phyloP scores from a whole-genome alignment of 345 rosid genomes.

The Theobroma cacao region DNA sequence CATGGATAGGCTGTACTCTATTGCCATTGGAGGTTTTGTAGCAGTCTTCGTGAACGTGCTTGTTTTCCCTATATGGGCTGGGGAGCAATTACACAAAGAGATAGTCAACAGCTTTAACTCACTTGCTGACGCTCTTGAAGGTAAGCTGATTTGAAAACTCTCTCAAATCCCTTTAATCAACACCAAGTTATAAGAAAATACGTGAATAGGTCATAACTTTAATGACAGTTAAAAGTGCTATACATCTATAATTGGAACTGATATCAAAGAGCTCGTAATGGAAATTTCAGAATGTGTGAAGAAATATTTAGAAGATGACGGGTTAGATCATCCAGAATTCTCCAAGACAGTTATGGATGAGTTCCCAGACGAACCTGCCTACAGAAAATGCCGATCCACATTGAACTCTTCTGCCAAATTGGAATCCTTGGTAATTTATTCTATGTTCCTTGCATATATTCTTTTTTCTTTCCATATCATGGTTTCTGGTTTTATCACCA shows the following conservation, averaged over 20 bases:
- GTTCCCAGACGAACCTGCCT: constrained; percentile 65
- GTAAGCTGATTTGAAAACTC: constrained; percentile 18
- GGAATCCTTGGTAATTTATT: constrained; percentile 44
- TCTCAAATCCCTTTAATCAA: neutral
- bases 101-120: constrained; percentile 46
- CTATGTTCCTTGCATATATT: neutral
- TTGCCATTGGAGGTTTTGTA: constrained; percentile 61
- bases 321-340: constrained; percentile 49
- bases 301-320: constrained; percentile 56
- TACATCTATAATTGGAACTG: neutral
- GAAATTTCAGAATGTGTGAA: constrained; percentile 54
- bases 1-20: constrained; percentile 63
- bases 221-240: neutral
- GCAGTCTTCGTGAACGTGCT: constrained; percentile 63
- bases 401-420: constrained; percentile 53
- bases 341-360: constrained; percentile 54
- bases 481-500: neutral
- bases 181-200: neutral
- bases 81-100: constrained; percentile 59
- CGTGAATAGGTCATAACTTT: neutral
- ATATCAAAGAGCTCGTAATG: neutral
- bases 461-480: neutral
- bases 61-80: constrained; percentile 61
- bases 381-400: constrained; percentile 40
- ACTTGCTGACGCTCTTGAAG: constrained; percentile 64